phyloP scores from a whole-genome alignment of 768 basidiomycete species.

The Trametopsis cervina region DNA sequence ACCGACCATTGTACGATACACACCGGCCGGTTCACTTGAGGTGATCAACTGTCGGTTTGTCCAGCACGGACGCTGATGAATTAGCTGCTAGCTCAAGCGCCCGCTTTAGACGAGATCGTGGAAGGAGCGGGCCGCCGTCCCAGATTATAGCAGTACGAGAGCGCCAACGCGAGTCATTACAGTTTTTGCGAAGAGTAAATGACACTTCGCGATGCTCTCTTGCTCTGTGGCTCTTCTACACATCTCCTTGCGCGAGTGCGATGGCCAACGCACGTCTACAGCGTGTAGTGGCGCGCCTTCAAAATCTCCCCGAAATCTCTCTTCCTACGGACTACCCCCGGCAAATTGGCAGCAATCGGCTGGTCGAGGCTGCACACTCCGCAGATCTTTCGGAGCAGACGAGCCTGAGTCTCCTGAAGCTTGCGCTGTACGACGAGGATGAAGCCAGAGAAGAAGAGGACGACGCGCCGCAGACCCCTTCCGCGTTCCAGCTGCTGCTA shows the following conservation, averaged over 20 bases:
- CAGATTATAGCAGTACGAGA: too few relatives aligned
- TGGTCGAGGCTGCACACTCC: slow-evolving; percentile 79
- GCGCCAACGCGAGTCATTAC: slow-evolving; percentile 5
- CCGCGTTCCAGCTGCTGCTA: slow-evolving; percentile 86
- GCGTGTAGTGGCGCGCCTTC: slow-evolving; percentile 58
- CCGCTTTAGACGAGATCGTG: too few relatives aligned
- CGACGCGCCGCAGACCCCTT: slow-evolving; percentile 41
- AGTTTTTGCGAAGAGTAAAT: neutral
- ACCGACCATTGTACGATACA: too few relatives aligned
- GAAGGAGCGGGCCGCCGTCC: too few relatives aligned
- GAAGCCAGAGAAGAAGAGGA: slow-evolving; percentile 43
- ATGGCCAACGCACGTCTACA: slow-evolving; percentile 28
- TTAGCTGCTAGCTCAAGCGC: too few relatives aligned
- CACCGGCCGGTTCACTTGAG: too few relatives aligned
- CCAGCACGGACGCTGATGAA: too few relatives aligned
- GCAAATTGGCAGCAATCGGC: slow-evolving; percentile 59
- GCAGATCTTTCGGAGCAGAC: slow-evolving; percentile 69
- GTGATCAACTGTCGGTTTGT: too few relatives aligned
- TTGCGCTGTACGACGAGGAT: slow-evolving; percentile 65
- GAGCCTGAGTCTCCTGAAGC: slow-evolving; percentile 72
- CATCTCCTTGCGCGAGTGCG: neutral
- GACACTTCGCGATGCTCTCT: neutral
- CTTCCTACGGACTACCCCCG: slow-evolving; percentile 95
- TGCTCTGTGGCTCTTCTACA: neutral
- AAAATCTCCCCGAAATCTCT: slow-evolving; percentile 82